Base-by-base conservation (phyloP, 495 filamentous ascomycete genomes). In the Tuber melanosporum region DNA sequence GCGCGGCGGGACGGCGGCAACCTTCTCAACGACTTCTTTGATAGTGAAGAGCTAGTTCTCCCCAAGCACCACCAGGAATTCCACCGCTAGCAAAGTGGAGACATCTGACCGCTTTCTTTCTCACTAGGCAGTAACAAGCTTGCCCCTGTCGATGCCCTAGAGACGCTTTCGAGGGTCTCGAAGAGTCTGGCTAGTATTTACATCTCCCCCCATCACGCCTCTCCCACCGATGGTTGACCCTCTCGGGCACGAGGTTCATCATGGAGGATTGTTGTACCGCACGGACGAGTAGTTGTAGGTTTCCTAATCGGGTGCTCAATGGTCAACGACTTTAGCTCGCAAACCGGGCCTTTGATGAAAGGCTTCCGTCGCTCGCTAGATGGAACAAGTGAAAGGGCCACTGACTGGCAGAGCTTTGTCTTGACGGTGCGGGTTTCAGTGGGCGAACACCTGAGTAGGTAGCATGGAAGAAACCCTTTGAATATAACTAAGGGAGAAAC, bases 241-340 rank as follows among this genome's bases (percentile, higher is more conserved):
- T n/a, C 47, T 1, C 0, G 0, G 26, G 26, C 15, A 15, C 57
- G 8, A 36, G 14, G 15, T 36, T 19, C 26, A 36, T 36, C 36
- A 12, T 32, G 52, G 52, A 32, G 10, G 52, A 62, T 10, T 10
- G 26, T 36, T 66, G 26, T 19, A 66, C 32, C 32, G 32, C 32
- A 32, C 26, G n/a, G 46, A 72, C 42, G 22, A 15, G 71, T 71
- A 72, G 69, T 79, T 71, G 57, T 9, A 15, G 43, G 66, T 74
- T 79, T 79, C 77, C 77, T 74, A 78, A 74, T 79, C 62, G 76
- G 76, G 77, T 41, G 49, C 44, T 79, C 77, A 79, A 79, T 79
- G 74, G 75, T 26, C 15, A 66, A 66, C 15, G 26, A 66, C 26
- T 32, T 17, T 66, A 66, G 26, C 57, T 66, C 57, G 32, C 17